Conservation (phyloP, 1,284 basidiomycete species). For the Rhodotorula sp. region DNA sequence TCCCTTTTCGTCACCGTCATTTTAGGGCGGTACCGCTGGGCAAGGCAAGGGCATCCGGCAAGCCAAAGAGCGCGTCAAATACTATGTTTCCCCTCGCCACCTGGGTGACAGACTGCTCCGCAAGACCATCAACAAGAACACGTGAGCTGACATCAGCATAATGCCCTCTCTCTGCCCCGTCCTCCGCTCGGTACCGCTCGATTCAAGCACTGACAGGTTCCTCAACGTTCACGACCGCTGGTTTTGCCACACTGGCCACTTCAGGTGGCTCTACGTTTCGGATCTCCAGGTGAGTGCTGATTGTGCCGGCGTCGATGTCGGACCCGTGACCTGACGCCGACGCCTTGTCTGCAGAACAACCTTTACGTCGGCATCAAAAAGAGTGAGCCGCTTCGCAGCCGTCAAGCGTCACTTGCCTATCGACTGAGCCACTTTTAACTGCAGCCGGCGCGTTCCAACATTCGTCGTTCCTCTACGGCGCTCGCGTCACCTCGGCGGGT, state of each 20-base stretch:
- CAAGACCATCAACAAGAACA: constrained; percentile 63
- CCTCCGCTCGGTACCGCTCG: neutral
- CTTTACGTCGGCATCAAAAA: constrained; percentile 69
- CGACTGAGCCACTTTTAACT: neutral
- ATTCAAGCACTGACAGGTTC: neutral
- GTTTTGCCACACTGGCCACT: constrained; percentile 22
- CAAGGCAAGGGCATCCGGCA: constrained; percentile 35
- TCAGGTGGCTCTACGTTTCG: constrained; percentile 35
- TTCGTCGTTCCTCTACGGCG: constrained; percentile 63
- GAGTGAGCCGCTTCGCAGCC: too few species aligned
- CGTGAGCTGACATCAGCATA: constrained; percentile 50
- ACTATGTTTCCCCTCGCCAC: constrained; percentile 51
- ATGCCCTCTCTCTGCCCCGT: neutral
- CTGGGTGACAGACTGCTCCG: constrained; percentile 60
- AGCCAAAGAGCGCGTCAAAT: constrained; percentile 44
- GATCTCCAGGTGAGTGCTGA: constrained; percentile 47
- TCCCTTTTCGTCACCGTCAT: too few species aligned
- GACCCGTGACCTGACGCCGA: constrained; percentile 21
- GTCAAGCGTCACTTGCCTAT: too few species aligned
- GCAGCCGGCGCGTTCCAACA: constrained; percentile 63
- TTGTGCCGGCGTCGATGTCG: too few species aligned
- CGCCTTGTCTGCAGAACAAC: constrained; percentile 54
- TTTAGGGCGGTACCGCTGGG: constrained; percentile 34
- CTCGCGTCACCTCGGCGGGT: constrained; percentile 52
- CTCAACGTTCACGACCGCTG: constrained; percentile 14